Conservation (phyloP, 106 monocot genomes). For the Dendrobium huoshanense region DNA sequence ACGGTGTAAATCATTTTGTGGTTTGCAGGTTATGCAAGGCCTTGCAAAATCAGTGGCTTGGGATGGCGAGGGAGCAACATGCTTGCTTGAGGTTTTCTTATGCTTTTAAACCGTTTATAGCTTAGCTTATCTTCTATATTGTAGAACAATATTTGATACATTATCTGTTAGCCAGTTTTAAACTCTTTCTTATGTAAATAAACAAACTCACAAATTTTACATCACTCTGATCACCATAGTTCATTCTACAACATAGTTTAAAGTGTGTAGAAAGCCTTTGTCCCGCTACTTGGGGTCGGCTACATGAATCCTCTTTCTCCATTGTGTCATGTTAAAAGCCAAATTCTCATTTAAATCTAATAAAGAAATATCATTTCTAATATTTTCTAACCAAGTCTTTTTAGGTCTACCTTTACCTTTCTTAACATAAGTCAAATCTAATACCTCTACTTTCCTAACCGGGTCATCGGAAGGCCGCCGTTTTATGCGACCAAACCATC, state of each 20-base stretch:
- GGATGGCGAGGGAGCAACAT: constrained; percentile 99
- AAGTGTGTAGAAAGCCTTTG: not conserved
- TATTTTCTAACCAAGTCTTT: too few species aligned
- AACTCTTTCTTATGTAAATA: not conserved
- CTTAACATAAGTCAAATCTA: too few species aligned
- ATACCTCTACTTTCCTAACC: too few species aligned
- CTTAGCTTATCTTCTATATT: not conserved
- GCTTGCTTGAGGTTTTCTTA: constrained; percentile 82
- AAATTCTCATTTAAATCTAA: too few species aligned
- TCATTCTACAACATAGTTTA: not conserved
- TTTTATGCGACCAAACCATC: too few species aligned
- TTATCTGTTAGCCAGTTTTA: not conserved
- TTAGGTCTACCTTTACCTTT: too few species aligned
- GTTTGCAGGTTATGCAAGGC: constrained; percentile 96
- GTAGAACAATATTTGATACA: not conserved
- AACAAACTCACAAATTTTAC: not conserved
- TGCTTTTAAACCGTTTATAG: constrained; percentile 3
- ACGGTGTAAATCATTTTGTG: not conserved
- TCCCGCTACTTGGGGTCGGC: too few species aligned
- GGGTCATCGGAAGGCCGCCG: too few species aligned
- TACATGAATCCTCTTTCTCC: too few species aligned
- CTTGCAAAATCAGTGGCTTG: constrained; percentile 98
- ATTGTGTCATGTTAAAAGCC: too few species aligned
- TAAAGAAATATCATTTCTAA: too few species aligned
- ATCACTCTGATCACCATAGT: not conserved